Evolutionary conservation across 306 rosid genomes (phyloP).

Genomic region (Sicyos baderoa): DNA sequence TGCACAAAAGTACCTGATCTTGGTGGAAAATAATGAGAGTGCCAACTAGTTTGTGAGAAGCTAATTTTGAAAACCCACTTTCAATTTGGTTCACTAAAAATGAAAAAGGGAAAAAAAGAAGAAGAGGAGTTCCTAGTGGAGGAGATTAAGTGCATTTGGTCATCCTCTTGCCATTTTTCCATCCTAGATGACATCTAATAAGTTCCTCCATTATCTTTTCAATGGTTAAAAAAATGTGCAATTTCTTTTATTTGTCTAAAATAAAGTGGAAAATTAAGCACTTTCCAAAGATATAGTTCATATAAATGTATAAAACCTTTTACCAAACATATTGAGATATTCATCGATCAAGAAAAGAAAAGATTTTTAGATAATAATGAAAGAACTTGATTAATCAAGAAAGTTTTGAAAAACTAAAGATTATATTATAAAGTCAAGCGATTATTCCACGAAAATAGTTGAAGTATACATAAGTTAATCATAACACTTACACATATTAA

Average conservation of each 20-base stretch:
- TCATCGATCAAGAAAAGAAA: too few relatives aligned
- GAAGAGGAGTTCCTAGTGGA: background rate
- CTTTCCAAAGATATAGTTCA: too few relatives aligned
- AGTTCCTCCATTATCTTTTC: background rate
- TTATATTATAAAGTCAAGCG: too few relatives aligned
- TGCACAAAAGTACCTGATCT: background rate
- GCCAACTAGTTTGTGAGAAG: slow-evolving; percentile 5
- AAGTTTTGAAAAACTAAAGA: too few relatives aligned
- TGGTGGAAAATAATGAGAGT: slow-evolving; percentile 7
- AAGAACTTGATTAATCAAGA: too few relatives aligned
- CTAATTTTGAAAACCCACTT: slow-evolving; percentile 11
- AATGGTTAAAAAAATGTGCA: background rate
- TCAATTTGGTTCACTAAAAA: background rate
- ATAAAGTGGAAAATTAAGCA: background rate
- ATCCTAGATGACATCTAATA: background rate
- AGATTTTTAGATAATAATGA: too few relatives aligned
- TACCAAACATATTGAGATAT: background rate
- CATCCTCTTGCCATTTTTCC: slow-evolving; percentile 6
- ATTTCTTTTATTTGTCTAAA: background rate
- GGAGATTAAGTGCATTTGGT: slow-evolving; percentile 5
- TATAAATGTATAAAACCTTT: background rate
- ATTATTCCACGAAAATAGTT: too few relatives aligned
- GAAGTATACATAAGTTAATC: too few relatives aligned
- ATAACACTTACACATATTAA: too few relatives aligned
- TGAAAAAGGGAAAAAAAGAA: background rate